phyloP scores from a whole-genome alignment of 2,329 filamentous ascomycete species.

The Fusarium sp. region DNA sequence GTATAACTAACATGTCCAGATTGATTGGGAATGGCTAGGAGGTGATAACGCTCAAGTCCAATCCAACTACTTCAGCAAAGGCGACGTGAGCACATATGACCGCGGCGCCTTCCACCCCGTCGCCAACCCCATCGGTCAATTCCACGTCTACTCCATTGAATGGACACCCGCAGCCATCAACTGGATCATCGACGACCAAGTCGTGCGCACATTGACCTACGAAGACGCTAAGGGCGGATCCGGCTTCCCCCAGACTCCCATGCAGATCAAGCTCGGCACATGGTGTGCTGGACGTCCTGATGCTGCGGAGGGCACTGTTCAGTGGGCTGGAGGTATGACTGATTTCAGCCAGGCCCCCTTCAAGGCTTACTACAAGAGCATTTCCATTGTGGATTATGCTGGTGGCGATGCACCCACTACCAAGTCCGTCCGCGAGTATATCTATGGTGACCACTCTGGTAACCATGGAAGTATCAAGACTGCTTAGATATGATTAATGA shows the following conservation, averaged over 20 bases:
- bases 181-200: conserved; percentile 72
- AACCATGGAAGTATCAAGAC: conserved; percentile 56
- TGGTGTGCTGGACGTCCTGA: conserved; percentile 69
- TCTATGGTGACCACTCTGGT: conserved; percentile 56
- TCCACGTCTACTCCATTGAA: conserved; percentile 74
- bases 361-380: conserved; percentile 58
- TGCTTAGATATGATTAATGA: neutral
- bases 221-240: conserved; percentile 67
- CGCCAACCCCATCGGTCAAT: conserved; percentile 57
- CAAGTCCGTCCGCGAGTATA: conserved; percentile 55
- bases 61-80: conserved; percentile 84
- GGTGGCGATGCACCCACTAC: conserved; percentile 49
- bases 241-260: conserved; percentile 77
- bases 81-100: conserved; percentile 72
- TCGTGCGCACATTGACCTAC: conserved; percentile 70
- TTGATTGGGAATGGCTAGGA: conserved; percentile 87
- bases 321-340: conserved; percentile 71
- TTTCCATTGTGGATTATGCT: conserved; percentile 58
- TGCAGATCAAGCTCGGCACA: conserved; percentile 75
- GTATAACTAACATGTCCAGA: conserved; percentile 56
- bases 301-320: conserved; percentile 75
- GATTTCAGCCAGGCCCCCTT: conserved; percentile 58
- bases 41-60: conserved; percentile 76
- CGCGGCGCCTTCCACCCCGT: conserved; percentile 69
- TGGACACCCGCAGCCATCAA: conserved; percentile 72